Percentiles rank a stretch among this genome's conserved stretches.
Evolutionary conservation across 2,329 filamentous ascomycete genomes (phyloP).

Genomic region (Pseudovirgaria hyperparasitica): DNA sequence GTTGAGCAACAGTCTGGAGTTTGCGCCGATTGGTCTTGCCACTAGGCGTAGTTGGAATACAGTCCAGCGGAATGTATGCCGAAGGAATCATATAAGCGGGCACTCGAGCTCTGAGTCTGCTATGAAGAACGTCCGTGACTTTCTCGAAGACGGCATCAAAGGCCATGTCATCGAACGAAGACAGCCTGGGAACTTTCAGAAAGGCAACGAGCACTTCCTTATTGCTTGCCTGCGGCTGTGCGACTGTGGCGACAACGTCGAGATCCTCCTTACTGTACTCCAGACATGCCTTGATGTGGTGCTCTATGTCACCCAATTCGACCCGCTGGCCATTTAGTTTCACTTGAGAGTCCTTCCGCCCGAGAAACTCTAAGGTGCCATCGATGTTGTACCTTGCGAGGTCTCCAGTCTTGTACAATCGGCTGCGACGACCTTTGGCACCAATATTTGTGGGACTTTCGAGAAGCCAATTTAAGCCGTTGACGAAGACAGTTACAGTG

Average conservation of each 20-base stretch:
- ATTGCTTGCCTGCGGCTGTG: slow-evolving; percentile 2
- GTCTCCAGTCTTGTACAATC: slow-evolving; percentile 13
- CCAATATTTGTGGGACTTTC: slow-evolving; percentile 3
- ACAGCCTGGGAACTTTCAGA: slow-evolving; percentile 2
- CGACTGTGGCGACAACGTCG: slow-evolving; percentile 2
- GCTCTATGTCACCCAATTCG: slow-evolving; percentile 6
- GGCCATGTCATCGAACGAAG: slow-evolving; percentile 2
- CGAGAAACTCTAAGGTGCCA: slow-evolving; percentile 12
- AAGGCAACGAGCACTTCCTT: slow-evolving; percentile 3
- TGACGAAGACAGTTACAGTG: slow-evolving; percentile 15
- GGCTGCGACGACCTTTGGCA: too few species aligned
- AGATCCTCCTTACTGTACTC: slow-evolving; percentile 2
- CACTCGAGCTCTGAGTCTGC: slow-evolving; percentile 3
- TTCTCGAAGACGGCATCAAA: slow-evolving; percentile 2
- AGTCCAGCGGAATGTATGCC: slow-evolving; percentile 23
- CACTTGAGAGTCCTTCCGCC: slow-evolving; percentile 17
- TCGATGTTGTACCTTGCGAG: slow-evolving; percentile 8
- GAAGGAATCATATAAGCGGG: slow-evolving; percentile 24
- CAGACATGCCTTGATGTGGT: slow-evolving; percentile 3
- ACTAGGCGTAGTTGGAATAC: slow-evolving; percentile 22
- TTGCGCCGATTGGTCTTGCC: slow-evolving; percentile 23
- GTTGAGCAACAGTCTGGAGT: too few species aligned
- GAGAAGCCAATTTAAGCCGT: slow-evolving; percentile 3
- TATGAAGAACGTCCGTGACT: slow-evolving; percentile 2
- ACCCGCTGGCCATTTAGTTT: slow-evolving; percentile 19